Base-by-base conservation (phyloP, 2,329 filamentous ascomycete genomes). In the Endoconidiophora laricicola region DNA sequence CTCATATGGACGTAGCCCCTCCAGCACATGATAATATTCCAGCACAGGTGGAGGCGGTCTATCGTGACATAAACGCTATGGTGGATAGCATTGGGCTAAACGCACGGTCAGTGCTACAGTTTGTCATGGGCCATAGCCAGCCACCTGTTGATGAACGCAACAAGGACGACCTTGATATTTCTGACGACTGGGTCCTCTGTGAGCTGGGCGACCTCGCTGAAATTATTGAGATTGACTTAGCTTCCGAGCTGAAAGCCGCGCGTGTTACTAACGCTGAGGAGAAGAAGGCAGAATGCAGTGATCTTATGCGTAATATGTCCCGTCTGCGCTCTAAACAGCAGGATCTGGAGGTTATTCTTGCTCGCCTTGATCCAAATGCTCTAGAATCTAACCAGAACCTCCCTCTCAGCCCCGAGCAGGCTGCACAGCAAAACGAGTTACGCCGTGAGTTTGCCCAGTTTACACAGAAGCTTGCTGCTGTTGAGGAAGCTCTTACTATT, bases 41-140 rank as follows among this genome's bases (percentile, higher is more conserved):
- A 3, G 70, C 73, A 6, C 78, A 81, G 56, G 76, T 79, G 20
- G 78, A 82, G 58, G 73, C 76, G 16, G 69, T 82, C 1, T 91
- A 85, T 61, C 75, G 82, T 42, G 85, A 90, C 58, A 84, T 90
- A 61, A 90, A 91, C 62, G 84, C 84, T 10, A 98, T 96, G 91
- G 80, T 98, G 41, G 86, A 95, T 58, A 90, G 85, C 0, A 68
- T 96, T 39, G 90, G 90, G 7, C 73, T 95, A 46, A 96, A 96
- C 60, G 78, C 70, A 9, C 70, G 75, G 14, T 78, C 84, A 4
- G 75, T 90, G 37, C 69, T 71, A 44, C 69, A 69, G 9, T 82
- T 81, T 55, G 70, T 88, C 41, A 71, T 75, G 50, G 85, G 81
- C 6, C 83, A 93, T 57, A 70, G 69, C 9, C 68, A 78, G 46